A percentile compares a stretch with the other conserved stretches of the same genome.
phyloP scores from a whole-genome alignment of 805 yeast genomes.

The Kodamaea restingae region DNA sequence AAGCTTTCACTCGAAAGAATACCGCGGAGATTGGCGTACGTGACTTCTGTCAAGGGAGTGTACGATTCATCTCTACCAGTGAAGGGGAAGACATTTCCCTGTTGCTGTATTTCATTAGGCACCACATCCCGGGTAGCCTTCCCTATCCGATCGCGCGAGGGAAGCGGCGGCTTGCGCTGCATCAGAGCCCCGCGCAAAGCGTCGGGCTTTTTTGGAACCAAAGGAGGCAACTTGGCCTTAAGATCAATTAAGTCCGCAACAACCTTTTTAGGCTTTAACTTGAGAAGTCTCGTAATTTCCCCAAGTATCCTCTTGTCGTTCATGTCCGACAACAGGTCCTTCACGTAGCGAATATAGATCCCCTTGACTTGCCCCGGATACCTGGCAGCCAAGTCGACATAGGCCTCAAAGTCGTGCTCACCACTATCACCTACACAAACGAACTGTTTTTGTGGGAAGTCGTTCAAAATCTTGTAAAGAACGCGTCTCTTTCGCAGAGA shows the following conservation, averaged over 20 bases:
- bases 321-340: conserved; percentile 58
- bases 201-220: conserved; percentile 47
- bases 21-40: conserved; percentile 15
- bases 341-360: conserved; percentile 77
- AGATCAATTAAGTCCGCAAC: conserved; percentile 30
- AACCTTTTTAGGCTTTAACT: conserved; percentile 9
- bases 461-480: conserved; percentile 57
- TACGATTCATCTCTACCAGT: no score
- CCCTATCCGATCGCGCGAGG: conserved; percentile 10
- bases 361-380: conserved; percentile 65
- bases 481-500: conserved; percentile 72
- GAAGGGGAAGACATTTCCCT: no score
- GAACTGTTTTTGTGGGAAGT: conserved; percentile 75
- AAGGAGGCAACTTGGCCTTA: conserved; percentile 25
- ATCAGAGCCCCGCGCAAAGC: conserved; percentile 28
- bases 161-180: conserved; percentile 31
- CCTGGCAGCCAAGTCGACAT: conserved; percentile 58
- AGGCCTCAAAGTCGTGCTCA: conserved; percentile 91
- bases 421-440: conserved; percentile 93
- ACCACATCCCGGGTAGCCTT: not conserved
- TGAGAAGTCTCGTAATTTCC: conserved; percentile 25
- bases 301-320: conserved; percentile 36
- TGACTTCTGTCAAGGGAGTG: not conserved
- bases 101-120: no score
- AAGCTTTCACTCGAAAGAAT: conserved; percentile 22